phyloP scores from a whole-genome alignment of 2,329 filamentous ascomycete species.

The Septoria linicola region DNA sequence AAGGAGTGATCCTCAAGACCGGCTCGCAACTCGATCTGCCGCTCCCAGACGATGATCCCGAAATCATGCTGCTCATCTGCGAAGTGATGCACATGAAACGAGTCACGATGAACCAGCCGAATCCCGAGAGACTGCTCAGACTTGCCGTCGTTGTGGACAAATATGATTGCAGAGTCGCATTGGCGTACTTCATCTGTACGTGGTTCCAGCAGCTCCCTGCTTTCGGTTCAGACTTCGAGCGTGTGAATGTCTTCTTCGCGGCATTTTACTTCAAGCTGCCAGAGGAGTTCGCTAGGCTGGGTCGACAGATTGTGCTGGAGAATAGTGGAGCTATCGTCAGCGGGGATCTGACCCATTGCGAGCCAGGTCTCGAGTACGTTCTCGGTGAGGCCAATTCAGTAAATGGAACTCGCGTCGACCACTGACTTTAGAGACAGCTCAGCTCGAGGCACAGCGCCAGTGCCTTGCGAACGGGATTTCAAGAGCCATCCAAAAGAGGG shows the following conservation, averaged over 20 bases:
- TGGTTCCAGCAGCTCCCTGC: neutral
- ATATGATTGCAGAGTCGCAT: neutral
- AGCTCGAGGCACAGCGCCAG: too few species aligned
- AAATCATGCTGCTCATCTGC: neutral
- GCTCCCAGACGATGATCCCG: neutral
- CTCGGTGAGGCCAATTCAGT: neutral
- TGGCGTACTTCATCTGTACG: neutral
- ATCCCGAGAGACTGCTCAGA: neutral
- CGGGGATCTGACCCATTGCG: neutral
- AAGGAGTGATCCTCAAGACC: slow-evolving; percentile 1
- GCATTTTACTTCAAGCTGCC: neutral
- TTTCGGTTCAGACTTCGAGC: neutral
- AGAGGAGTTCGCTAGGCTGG: neutral
- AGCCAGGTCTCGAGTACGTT: neutral
- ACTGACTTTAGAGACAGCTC: too few species aligned
- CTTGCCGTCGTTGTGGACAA: slow-evolving; percentile 2
- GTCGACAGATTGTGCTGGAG: neutral
- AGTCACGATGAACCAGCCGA: neutral
- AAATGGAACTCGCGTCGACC: too few species aligned
- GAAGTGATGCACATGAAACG: neutral
- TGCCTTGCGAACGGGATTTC: too few species aligned
- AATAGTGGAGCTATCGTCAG: neutral
- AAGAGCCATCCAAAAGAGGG: too few species aligned
- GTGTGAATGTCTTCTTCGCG: neutral
- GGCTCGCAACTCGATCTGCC: neutral